Percentiles rank a stretch among this genome's conserved stretches.
phyloP scores from a whole-genome alignment of 495 filamentous ascomycete genomes.

The Aspergillus bertholletiae region DNA sequence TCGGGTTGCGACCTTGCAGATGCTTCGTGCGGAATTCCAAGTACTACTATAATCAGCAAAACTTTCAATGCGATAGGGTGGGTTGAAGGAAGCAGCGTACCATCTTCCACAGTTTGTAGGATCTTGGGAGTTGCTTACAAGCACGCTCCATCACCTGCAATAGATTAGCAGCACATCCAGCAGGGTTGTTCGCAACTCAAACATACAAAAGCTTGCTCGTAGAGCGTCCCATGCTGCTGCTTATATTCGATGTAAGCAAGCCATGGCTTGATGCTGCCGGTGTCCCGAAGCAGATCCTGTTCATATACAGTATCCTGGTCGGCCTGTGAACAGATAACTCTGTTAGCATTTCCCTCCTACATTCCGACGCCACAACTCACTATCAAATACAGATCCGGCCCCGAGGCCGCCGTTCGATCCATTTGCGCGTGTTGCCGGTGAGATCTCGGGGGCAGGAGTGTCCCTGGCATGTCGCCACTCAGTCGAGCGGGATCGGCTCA shows the following conservation, averaged over 20 bases:
- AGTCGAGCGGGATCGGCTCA: slow-evolving; percentile 39
- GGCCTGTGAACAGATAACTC: slow-evolving; percentile 40
- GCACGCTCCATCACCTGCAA: slow-evolving; percentile 74
- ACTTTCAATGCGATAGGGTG: not conserved
- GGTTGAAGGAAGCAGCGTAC: slow-evolving; percentile 39
- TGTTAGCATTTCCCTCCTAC: slow-evolving; percentile 12
- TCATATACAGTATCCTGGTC: slow-evolving; percentile 93
- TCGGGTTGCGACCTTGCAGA: slow-evolving; percentile 78
- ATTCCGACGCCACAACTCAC: slow-evolving; percentile 46
- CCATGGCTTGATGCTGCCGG: slow-evolving; percentile 90
- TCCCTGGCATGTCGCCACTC: slow-evolving; percentile 58
- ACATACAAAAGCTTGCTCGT: slow-evolving; percentile 86
- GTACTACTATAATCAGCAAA: slow-evolving; percentile 54
- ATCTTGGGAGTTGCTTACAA: slow-evolving; percentile 82
- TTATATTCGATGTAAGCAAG: slow-evolving; percentile 93
- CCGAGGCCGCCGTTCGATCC: slow-evolving; percentile 41
- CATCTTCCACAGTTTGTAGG: slow-evolving; percentile 99
- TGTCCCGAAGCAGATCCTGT: slow-evolving; percentile 87
- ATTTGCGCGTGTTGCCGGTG: slow-evolving; percentile 49
- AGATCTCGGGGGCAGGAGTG: slow-evolving; percentile 54
- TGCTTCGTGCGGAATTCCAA: slow-evolving; percentile 82
- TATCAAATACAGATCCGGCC: slow-evolving; percentile 71
- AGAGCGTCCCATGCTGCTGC: slow-evolving; percentile 75
- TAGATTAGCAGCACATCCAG: not conserved
- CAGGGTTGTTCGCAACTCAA: not conserved